Evolutionary conservation across 73 alveolate genomes (phyloP).

Genomic region (Paramecium biaurelia): DNA sequence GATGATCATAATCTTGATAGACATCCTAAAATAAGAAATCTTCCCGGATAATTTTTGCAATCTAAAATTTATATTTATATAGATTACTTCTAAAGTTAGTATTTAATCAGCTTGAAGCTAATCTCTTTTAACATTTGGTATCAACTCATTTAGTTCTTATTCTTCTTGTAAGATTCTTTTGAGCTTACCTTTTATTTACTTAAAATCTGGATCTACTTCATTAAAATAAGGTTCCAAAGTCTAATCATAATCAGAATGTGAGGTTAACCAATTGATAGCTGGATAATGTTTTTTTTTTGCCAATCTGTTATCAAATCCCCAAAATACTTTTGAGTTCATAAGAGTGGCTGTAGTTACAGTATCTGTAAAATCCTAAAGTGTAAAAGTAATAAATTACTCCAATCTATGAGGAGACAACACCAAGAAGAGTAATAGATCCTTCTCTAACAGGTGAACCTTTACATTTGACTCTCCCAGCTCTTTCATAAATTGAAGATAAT

Average conservation of each 20-base stretch:
- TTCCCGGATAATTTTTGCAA: constrained; percentile 88
- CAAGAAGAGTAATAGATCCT: constrained; percentile 83
- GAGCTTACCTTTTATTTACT: constrained; percentile 82
- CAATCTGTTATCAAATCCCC: constrained; percentile 94
- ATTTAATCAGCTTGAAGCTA: constrained; percentile 89
- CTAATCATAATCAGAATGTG: constrained; percentile 93
- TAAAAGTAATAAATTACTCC: neutral
- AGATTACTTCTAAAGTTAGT: constrained; percentile 68
- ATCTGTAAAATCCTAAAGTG: constrained; percentile 93
- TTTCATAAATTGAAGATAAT: constrained; percentile 93
- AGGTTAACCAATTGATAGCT: constrained; percentile 92
- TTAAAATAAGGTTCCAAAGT: constrained; percentile 81
- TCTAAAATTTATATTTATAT: neutral
- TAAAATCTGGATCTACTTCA: constrained; percentile 86
- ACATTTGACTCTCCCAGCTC: constrained; percentile 97
- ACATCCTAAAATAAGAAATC: constrained; percentile 95
- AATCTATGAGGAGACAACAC: constrained; percentile 84
- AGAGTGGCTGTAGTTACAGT: constrained; percentile 96
- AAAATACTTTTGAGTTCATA: constrained; percentile 91
- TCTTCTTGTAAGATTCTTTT: constrained; percentile 91
- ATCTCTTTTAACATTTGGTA: constrained; percentile 94
- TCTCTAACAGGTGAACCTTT: constrained; percentile 94
- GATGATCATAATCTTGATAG: constrained; percentile 84
- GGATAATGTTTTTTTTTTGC: constrained; percentile 98
- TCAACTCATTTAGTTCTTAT: no score